Conservation (phyloP, 73 alveolate genomes). For the Tetrahymena elliotti region DNA sequence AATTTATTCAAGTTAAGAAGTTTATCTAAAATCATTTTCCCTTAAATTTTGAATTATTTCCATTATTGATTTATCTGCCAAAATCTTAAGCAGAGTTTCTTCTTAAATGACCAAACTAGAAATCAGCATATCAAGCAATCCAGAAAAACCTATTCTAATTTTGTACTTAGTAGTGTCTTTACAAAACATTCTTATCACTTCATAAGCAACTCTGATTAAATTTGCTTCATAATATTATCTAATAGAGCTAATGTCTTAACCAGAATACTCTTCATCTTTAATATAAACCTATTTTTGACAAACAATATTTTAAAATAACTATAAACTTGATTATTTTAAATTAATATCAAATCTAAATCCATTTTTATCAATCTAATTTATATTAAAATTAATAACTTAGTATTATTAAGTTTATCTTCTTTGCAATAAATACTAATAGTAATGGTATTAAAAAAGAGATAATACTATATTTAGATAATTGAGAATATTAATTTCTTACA, state of each 20-base stretch:
- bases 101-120: background rate
- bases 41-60: background rate
- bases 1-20: background rate
- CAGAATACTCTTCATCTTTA: background rate
- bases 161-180: background rate
- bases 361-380: no score
- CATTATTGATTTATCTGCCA: background rate
- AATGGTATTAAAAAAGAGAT: no score
- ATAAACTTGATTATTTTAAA: background rate
- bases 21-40: background rate
- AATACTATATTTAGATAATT: no score
- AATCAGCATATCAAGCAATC: background rate
- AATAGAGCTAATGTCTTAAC: background rate
- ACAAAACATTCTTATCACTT: background rate
- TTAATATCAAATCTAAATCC: no score
- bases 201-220: background rate
- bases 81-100: background rate
- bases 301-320: background rate
- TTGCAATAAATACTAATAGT: no score
- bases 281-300: background rate
- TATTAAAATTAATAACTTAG: no score
- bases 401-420: no score
- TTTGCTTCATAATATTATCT: background rate
- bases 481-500: background rate
- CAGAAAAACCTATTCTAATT: background rate